Evolutionary conservation across 2,329 filamentous ascomycete species (phyloP).

Genomic region (Sporothrix sp.): DNA sequence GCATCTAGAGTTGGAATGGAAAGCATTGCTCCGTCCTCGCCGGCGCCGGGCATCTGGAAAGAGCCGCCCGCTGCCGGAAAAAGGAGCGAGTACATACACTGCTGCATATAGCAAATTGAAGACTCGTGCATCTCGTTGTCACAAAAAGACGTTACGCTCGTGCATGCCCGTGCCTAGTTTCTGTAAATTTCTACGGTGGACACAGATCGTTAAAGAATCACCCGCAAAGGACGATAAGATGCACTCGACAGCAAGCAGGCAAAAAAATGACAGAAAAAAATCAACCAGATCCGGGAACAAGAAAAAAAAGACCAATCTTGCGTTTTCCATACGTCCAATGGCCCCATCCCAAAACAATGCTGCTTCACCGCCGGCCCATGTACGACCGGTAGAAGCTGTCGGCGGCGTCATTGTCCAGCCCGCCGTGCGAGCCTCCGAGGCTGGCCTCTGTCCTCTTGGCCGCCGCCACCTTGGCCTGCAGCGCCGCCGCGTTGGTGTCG

Average conservation of each 20-base stretch:
- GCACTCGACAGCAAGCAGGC: not conserved
- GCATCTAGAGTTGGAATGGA: not conserved
- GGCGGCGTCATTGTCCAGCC: conserved; percentile 58
- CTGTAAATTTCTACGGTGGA: not conserved
- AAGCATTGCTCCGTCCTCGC: not conserved
- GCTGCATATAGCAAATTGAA: not conserved
- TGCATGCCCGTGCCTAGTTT: not conserved
- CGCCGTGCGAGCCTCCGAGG: conserved; percentile 47
- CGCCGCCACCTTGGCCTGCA: conserved; percentile 72
- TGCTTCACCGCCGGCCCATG: conserved; percentile 56
- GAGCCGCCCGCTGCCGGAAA: not conserved
- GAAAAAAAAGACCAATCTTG: not conserved
- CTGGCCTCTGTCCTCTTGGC: conserved; percentile 70
- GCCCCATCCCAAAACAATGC: not conserved
- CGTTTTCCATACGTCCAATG: not conserved
- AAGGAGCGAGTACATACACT: conserved; percentile 1
- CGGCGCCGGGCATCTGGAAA: not conserved
- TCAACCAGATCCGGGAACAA: not conserved
- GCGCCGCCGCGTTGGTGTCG: conserved; percentile 68
- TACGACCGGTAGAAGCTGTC: conserved; percentile 90
- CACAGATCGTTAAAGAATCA: not conserved
- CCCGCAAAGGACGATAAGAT: not conserved
- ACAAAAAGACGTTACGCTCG: not conserved
- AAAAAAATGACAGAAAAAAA: not conserved
- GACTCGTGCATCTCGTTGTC: not conserved